A percentile compares a stretch with the other conserved stretches of the same genome.
These are phyloP conservation scores for Beverwykella pulmonaria DNA, from an alignment of 495 filamentous ascomycete species.

Conservation along the genomic window DNA sequence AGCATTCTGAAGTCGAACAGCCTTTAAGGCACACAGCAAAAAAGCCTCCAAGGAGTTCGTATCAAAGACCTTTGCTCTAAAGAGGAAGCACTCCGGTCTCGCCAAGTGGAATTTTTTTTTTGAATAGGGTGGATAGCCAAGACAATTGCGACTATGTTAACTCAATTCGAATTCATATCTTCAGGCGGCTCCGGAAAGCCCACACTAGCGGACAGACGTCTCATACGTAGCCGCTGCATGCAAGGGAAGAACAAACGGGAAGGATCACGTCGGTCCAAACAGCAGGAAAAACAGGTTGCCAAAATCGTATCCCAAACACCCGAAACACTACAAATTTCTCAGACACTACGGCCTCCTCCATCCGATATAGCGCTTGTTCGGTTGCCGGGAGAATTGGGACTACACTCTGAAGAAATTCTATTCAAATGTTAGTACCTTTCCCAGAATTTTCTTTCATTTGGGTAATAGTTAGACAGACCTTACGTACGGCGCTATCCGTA, in stretches of 20 bases:
- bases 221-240: slow-evolving; percentile 17
- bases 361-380: not conserved
- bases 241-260: slow-evolving; percentile 17
- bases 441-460: not conserved
- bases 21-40: not conserved
- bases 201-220: not conserved
- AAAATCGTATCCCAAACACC: not conserved
- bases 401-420: not conserved
- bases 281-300: not conserved
- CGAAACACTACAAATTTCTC: not conserved
- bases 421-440: slow-evolving; percentile 9
- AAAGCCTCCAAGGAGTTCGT: too few relatives aligned
- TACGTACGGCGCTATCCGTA: not conserved
- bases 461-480: not conserved
- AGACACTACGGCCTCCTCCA: not conserved
- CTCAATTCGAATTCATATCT: slow-evolving; percentile 10
- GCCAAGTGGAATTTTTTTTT: too few relatives aligned
- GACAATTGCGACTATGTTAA: not conserved
- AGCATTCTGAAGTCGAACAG: not conserved
- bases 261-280: slow-evolving; percentile 2
- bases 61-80: too few relatives aligned
- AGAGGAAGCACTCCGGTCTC: not conserved
- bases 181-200: not conserved
- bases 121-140: too few relatives aligned
- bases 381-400: not conserved